phyloP scores from a whole-genome alignment of 129 eudicot genomes.

The Rutidosis leptorrhynchoides region DNA sequence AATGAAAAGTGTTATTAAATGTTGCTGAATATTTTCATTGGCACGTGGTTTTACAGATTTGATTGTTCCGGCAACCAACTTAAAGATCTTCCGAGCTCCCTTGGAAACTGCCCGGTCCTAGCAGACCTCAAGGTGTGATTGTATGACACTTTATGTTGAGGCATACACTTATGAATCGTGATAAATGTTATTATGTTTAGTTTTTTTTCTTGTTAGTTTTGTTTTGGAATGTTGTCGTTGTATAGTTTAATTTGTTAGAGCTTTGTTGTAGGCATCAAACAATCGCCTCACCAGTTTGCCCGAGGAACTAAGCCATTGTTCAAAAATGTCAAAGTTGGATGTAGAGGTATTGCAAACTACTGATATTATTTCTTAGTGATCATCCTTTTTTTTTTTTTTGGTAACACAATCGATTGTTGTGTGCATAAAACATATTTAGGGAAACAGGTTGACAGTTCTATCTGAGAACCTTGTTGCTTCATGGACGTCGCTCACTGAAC shows the following conservation, averaged over 20 bases:
- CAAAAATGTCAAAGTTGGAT: conserved; percentile 72
- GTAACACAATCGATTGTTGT: neutral
- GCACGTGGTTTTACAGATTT: conserved; percentile 41
- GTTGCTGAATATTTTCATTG: conserved; percentile 19
- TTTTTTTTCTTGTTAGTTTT: neutral
- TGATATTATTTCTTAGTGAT: conserved; percentile 9
- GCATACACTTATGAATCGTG: conserved; percentile 7
- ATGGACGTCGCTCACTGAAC: conserved; percentile 80
- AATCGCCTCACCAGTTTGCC: conserved; percentile 75
- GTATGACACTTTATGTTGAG: conserved; percentile 19
- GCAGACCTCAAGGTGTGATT: conserved; percentile 78
- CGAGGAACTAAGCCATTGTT: conserved; percentile 72
- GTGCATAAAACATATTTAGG: conserved; percentile 50
- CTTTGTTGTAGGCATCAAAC: conserved; percentile 69
- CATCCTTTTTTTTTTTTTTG: neutral
- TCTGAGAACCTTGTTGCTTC: conserved; percentile 63
- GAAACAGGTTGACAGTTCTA: conserved; percentile 65
- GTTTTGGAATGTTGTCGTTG: conserved; percentile 1
- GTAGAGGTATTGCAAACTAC: conserved; percentile 59
- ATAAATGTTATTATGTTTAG: neutral
- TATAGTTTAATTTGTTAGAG: conserved; percentile 5
- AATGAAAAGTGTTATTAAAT: neutral
- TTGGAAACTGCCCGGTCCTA: conserved; percentile 63
- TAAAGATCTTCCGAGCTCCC: conserved; percentile 62
- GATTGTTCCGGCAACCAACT: conserved; percentile 90